Evolutionary conservation across 768 basidiomycete genomes (phyloP).

Genomic region (Boletus pseudopeckii): DNA sequence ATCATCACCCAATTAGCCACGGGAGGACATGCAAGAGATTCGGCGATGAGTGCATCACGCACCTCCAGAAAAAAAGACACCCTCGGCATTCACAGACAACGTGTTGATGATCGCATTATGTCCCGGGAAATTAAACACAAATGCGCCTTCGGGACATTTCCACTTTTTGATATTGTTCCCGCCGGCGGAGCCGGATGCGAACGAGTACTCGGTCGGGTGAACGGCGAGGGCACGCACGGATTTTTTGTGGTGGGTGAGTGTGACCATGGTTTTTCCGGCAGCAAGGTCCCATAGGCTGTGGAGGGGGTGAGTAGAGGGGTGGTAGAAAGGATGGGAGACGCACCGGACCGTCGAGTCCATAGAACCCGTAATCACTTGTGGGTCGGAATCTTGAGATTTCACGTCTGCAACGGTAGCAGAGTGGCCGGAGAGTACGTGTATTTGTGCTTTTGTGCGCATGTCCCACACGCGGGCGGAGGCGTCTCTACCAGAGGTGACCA

Average conservation of each 20-base stretch:
- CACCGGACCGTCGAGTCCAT: slow-evolving; percentile 97
- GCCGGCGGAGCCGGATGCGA: slow-evolving; percentile 94
- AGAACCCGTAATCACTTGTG: slow-evolving; percentile 95
- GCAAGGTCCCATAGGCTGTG: slow-evolving; percentile 92
- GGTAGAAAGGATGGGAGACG: slow-evolving; percentile 9
- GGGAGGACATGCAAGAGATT: background rate
- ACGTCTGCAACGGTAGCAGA: slow-evolving; percentile 95
- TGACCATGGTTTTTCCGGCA: slow-evolving; percentile 94
- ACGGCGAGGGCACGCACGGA: slow-evolving; percentile 91
- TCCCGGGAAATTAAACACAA: slow-evolving; percentile 94
- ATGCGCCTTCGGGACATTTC: slow-evolving; percentile 95
- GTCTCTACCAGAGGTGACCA: slow-evolving; percentile 94
- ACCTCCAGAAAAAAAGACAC: slow-evolving; percentile 98
- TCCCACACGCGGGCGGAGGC: slow-evolving; percentile 99
- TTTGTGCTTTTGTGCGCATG: slow-evolving; percentile 96
- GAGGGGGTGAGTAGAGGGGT: background rate
- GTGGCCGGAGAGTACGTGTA: slow-evolving; percentile 91
- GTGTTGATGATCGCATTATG: slow-evolving; percentile 99
- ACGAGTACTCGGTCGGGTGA: slow-evolving; percentile 95
- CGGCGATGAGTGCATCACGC: background rate
- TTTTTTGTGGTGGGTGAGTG: slow-evolving; percentile 99
- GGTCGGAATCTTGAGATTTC: slow-evolving; percentile 94
- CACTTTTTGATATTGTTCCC: slow-evolving; percentile 99
- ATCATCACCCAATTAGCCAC: background rate
- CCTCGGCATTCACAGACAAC: slow-evolving; percentile 88